Base-by-base conservation (phyloP, 2,329 filamentous ascomycete genomes). In the Monilinia laxa region DNA sequence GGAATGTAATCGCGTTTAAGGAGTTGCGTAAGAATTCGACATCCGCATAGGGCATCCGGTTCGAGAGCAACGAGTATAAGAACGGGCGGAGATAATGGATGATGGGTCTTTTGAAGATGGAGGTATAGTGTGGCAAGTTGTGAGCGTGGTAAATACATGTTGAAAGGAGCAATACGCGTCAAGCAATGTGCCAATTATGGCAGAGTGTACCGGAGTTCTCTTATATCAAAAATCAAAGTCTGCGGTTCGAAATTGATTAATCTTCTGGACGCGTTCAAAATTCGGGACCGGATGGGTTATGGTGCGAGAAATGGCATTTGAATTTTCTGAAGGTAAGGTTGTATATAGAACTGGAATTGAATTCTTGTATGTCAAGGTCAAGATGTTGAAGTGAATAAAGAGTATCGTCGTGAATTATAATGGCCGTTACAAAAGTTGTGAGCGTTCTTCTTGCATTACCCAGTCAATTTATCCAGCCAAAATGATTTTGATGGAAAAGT, bases 1-100 rank as follows among this genome's bases (percentile, higher is more conserved):
- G 90, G 91, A 73, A 99, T 96, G 77, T 96, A 98, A 82, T 99
- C 95, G 83, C 94, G 90, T 80, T 96, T 97, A 68, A 99, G 84
- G n/a, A 99, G 84, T 62, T 90, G 86, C 3, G 94, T 96, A 58
- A 99, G 87, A 69, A 99, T 97, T 69, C 93, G 92, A 77, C 93
- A 96, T 70, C 93, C 95, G 79, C 94, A 98, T 69, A 99, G 87
- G 70, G 95, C 91, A 80, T 99, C 95, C 65, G 95, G 93, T 76
- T 97, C 94, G 76, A 98, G 90, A 47, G 94, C 91, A 71, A 93
- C 93, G 66, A 99, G 90, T 70, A 99, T 87, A 35, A 98, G 85
- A 64, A 98, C 92, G 0, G 93, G 93, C 51, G 94, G 91, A 23
- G 93, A 95, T 62, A 94, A 87, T n/a, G 93, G 90, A 76, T 97